A percentile compares a stretch with the other conserved stretches of the same genome.
phyloP scores from a whole-genome alignment of 805 yeast genomes.

The Candida endomychidarum region DNA sequence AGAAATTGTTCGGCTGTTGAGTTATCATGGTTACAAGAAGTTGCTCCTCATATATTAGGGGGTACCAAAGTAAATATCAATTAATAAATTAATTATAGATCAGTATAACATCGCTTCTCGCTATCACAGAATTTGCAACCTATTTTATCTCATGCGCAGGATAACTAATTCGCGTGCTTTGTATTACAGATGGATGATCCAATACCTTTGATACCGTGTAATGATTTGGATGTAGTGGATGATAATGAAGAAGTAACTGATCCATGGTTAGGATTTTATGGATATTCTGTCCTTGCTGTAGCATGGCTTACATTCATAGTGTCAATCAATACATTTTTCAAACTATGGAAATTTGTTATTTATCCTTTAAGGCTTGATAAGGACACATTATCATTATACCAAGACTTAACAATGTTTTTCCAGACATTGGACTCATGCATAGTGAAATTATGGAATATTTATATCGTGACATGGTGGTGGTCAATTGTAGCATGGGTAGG shows the following conservation, averaged over 20 bases:
- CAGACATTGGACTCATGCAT: conserved; percentile 30
- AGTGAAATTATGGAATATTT: conserved; percentile 38
- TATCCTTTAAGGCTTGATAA: conserved; percentile 25
- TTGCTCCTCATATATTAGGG: conserved; percentile 65
- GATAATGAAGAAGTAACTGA: not conserved
- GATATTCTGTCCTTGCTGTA: conserved; percentile 27
- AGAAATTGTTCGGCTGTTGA: conserved; percentile 82
- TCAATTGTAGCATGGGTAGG: conserved; percentile 76
- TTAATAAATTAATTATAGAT: too few relatives aligned
- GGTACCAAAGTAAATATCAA: conserved; percentile 32
- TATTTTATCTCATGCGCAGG: not conserved
- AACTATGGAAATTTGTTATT: conserved; percentile 35
- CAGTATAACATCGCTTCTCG: too few relatives aligned
- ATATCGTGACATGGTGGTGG: conserved; percentile 58
- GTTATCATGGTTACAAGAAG: conserved; percentile 81
- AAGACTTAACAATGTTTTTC: conserved; percentile 15
- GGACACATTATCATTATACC: conserved; percentile 12
- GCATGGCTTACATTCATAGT: conserved; percentile 35
- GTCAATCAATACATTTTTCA: conserved; percentile 35
- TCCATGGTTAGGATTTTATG: conserved; percentile 18
- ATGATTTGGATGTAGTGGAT: conserved; percentile 6
- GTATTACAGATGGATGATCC: conserved; percentile 13
- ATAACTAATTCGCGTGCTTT: too few relatives aligned
- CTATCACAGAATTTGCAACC: not conserved
- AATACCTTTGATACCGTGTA: conserved; percentile 16